These are phyloP conservation scores for Hypoxylon trugodes DNA, from an alignment of 495 filamentous ascomycete species.

Conservation along the genomic window DNA sequence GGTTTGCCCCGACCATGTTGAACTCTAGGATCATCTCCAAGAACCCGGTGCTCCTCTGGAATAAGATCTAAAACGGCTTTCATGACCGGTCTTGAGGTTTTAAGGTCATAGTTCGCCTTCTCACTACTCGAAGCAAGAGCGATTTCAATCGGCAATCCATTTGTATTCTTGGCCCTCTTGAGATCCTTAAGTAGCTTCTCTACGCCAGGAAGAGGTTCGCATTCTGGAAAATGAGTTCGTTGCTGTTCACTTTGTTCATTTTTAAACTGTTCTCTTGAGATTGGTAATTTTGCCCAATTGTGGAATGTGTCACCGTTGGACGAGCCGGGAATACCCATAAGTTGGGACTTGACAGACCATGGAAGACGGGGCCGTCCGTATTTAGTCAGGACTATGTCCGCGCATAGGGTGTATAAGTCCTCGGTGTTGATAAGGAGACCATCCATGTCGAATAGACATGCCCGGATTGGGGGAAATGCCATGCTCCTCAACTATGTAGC, in stretches of 20 bases:
- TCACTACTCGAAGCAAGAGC: conserved; percentile 45
- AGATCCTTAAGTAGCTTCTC: conserved; percentile 66
- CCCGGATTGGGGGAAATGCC: conserved; percentile 74
- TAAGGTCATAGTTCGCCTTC: conserved; percentile 38
- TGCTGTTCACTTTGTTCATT: conserved; percentile 65
- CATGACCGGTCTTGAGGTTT: conserved; percentile 33
- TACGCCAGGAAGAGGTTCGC: conserved; percentile 76
- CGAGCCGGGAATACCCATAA: conserved; percentile 78
- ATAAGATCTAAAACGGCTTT: conserved; percentile 38
- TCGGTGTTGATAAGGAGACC: conserved; percentile 86
- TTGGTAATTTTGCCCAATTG: conserved; percentile 83
- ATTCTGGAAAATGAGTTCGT: conserved; percentile 68
- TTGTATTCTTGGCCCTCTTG: conserved; percentile 21
- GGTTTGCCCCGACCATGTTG: conserved; percentile 79
- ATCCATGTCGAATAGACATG: conserved; percentile 94
- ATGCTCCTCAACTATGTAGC: too few relatives aligned
- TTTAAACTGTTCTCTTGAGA: conserved; percentile 67
- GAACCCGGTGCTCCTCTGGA: conserved; percentile 60
- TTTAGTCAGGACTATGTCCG: conserved; percentile 72
- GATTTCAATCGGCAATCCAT: conserved; percentile 29
- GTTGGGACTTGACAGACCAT: conserved; percentile 82
- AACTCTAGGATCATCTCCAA: conserved; percentile 81
- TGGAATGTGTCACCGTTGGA: conserved; percentile 51
- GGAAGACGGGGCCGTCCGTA: conserved; percentile 73
- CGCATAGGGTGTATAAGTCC: conserved; percentile 78